Base-by-base conservation (phyloP, 108 stramenopile species). In the Nannochloropsis gaditana region DNA sequence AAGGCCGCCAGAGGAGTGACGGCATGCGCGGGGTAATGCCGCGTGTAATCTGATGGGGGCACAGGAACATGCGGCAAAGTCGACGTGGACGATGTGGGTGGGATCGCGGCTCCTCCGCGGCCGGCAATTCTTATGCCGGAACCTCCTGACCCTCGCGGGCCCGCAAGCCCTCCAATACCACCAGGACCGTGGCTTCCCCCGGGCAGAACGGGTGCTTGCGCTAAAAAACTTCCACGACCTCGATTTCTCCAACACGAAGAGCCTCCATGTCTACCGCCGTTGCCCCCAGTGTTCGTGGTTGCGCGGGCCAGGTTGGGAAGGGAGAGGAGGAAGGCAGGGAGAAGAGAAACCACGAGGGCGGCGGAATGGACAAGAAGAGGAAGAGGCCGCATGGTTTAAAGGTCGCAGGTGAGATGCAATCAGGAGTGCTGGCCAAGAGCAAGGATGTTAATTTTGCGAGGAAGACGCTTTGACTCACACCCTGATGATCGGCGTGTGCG, bases 11-110 rank as follows among this genome's bases (percentile, higher is more conserved):
- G n/a, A 73, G 59, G 59, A 15, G 59, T 73, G 59, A 73, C 59
- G 8, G 59, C 59, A 73, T 73, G 59, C 59, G 59, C 59, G n/a
- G 59, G 59, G n/a, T n/a, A 73, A 73, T 73, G 59, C 59, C 59
- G 59, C 5, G 59, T 73, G 59, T 73, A 73, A 73, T 73, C 59
- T 73, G 6, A 5, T n/a, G 15, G 59, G 19, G 59, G 59, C 8
- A 73, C n/a, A n/a, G 59, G 59, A n/a, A n/a, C 59, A 6, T 73
- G 59, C 8, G 59, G 59, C 59, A 73, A 73, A n/a, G 3, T 73
- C 59, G 59, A 73, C 59, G 59, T 2, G 59, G n/a, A 15, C 15
- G 59, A n/a, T n/a, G 59, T 15, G n/a, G 59, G 59, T n/a, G 59
- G 59, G 8, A 73, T n/a, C n/a, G 59, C 59, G n/a, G 59, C 59